Percentiles rank a stretch among this genome's conserved stretches.
These are phyloP conservation scores for Chytridium lagenaria DNA, from an alignment of 371 early-diverging fungal genomes.

Conservation along the genomic window DNA sequence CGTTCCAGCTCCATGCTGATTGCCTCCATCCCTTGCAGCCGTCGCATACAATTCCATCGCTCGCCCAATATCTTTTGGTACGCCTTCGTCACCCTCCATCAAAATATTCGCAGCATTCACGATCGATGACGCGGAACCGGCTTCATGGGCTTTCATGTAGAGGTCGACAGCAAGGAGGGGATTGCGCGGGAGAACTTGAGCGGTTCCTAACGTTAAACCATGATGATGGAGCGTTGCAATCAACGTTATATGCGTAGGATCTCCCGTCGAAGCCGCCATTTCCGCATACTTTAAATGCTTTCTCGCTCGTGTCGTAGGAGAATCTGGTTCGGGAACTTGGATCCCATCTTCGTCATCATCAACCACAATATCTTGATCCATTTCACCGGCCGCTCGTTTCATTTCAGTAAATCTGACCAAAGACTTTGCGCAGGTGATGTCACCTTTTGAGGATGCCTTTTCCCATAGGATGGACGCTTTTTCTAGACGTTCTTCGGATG, in stretches of 20 bases:
- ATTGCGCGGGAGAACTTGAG: not conserved
- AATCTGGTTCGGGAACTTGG: not conserved
- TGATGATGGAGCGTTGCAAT: not conserved
- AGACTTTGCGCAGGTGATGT: not conserved
- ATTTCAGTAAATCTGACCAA: not conserved
- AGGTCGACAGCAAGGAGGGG: constrained; percentile 4
- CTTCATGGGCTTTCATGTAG: constrained; percentile 6
- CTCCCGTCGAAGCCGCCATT: constrained; percentile 6
- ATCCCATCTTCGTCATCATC: not conserved
- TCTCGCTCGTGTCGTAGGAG: not conserved
- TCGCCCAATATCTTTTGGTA: not conserved
- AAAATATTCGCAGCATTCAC: constrained; percentile 1
- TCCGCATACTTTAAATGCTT: constrained; percentile 11
- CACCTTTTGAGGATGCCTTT: not conserved
- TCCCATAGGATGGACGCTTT: not conserved
- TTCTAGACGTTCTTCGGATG: not conserved
- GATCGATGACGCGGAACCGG: constrained; percentile 3
- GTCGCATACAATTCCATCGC: constrained; percentile 1
- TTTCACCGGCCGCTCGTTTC: not conserved
- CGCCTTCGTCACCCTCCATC: constrained; percentile 1
- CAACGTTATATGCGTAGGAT: not conserved
- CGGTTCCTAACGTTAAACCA: not conserved
- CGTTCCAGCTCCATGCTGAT: not conserved
- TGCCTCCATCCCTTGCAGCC: constrained; percentile 7
- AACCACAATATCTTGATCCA: not conserved